Percentiles rank a stretch among this genome's conserved stretches.
These are phyloP conservation scores for Solanum chacoense DNA, from an alignment of 305 asterid species.

Conservation along the genomic window DNA sequence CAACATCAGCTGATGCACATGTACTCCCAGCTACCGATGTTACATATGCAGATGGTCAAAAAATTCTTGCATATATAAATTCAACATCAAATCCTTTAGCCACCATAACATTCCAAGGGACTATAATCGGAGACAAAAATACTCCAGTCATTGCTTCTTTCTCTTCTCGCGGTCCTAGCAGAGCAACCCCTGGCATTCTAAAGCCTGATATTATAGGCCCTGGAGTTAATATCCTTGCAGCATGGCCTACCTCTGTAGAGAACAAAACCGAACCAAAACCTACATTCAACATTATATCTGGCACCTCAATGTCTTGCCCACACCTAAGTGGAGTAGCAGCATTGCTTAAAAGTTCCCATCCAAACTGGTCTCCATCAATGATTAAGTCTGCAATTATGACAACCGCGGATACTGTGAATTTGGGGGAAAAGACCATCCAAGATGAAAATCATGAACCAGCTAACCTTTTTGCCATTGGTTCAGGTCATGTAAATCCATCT, in stretches of 20 bases:
- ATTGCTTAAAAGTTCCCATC: not conserved
- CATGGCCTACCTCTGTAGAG: not conserved
- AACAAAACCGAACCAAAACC: not conserved
- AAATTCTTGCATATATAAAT: not conserved
- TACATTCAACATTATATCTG: not conserved
- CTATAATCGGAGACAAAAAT: not conserved
- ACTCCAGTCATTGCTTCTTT: not conserved
- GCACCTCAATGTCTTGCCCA: not conserved
- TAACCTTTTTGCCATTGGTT: not conserved
- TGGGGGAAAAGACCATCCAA: not conserved
- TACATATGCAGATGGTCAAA: not conserved
- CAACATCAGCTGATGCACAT: not conserved
- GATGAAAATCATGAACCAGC: not conserved
- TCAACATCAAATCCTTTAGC: not conserved
- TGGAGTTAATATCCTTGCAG: not conserved
- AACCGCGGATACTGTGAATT: not conserved
- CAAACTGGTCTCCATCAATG: not conserved
- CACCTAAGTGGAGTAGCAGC: not conserved
- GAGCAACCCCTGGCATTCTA: not conserved
- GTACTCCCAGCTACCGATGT: not conserved
- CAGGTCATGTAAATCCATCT: not conserved
- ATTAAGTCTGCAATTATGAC: not conserved
- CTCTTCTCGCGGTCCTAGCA: not conserved
- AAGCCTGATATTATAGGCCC: slow-evolving; percentile 2
- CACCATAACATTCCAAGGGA: not conserved